Conservation (phyloP, 169 alveolate species). For the Plasmodium yoelii region DNA sequence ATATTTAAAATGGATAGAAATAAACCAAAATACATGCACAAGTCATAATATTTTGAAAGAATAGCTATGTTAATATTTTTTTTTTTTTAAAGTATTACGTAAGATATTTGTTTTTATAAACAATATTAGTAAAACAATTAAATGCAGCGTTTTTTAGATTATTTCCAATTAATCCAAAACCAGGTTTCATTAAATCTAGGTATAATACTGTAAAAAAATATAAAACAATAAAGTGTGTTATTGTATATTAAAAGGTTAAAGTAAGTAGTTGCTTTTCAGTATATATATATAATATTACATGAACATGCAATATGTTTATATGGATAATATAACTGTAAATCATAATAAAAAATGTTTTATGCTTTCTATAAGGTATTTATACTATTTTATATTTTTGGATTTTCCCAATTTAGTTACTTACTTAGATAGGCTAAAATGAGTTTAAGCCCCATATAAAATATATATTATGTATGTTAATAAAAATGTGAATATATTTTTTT, state of each 20-base stretch:
- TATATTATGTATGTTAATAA: too few species aligned
- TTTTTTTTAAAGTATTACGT: slow-evolving; percentile 22
- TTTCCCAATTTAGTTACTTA: too few species aligned
- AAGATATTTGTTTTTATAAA: slow-evolving; percentile 31
- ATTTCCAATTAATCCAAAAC: slow-evolving; percentile 6
- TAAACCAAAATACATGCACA: neutral
- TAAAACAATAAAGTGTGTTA: neutral
- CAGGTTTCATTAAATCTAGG: slow-evolving; percentile 15
- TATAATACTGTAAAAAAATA: slow-evolving; percentile 1
- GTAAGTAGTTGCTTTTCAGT: neutral
- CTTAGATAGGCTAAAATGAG: too few species aligned
- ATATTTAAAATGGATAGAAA: neutral
- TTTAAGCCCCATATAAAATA: too few species aligned
- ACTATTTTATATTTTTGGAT: too few species aligned
- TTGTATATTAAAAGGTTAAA: neutral
- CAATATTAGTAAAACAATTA: slow-evolving; percentile 7
- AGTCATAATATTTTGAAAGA: too few species aligned
- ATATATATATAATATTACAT: neutral
- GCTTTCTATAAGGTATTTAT: too few species aligned
- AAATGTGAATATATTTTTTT: too few species aligned
- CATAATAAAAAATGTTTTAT: too few species aligned
- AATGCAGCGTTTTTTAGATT: slow-evolving; percentile 14
- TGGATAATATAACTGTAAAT: too few species aligned
- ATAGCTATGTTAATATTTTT: neutral
- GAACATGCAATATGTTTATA: too few species aligned